These are phyloP conservation scores for Bondarzewia mesenterica DNA, from an alignment of 1,284 basidiomycete genomes.

Conservation along the genomic window DNA sequence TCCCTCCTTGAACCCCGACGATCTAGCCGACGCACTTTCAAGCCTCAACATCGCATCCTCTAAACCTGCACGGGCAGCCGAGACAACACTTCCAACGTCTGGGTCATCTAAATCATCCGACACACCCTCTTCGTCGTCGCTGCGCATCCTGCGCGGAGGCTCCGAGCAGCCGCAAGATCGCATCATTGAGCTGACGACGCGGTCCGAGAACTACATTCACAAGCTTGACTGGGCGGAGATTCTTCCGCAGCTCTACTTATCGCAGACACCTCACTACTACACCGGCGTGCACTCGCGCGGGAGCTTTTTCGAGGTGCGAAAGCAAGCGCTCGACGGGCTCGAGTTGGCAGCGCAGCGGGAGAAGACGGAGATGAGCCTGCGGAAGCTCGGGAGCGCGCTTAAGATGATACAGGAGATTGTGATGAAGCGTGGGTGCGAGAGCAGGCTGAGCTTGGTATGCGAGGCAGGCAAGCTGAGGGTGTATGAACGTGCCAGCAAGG, in stretches of 20 bases:
- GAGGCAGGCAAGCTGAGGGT: constrained; percentile 30
- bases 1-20: constrained; percentile 4
- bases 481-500: constrained; percentile 30
- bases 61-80: neutral
- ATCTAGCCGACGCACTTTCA: constrained; percentile 8
- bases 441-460: constrained; percentile 39
- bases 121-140: neutral
- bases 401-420: constrained; percentile 33
- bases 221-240: constrained; percentile 28
- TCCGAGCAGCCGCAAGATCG: constrained; percentile 24
- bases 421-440: constrained; percentile 33
- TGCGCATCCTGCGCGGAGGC: constrained; percentile 14
- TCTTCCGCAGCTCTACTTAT: constrained; percentile 33
- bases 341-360: constrained; percentile 24
- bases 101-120: neutral
- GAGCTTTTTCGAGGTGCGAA: constrained; percentile 16
- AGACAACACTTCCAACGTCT: neutral
- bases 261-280: constrained; percentile 29
- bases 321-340: constrained; percentile 1
- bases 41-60: constrained; percentile 2
- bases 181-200: constrained; percentile 33
- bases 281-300: constrained; percentile 27
- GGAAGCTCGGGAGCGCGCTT: constrained; percentile 32
- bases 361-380: constrained; percentile 26
- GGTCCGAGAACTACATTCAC: constrained; percentile 15